Evolutionary conservation across 148 eudicot species (phyloP).

Genomic region (Arctostaphylos glauca): DNA sequence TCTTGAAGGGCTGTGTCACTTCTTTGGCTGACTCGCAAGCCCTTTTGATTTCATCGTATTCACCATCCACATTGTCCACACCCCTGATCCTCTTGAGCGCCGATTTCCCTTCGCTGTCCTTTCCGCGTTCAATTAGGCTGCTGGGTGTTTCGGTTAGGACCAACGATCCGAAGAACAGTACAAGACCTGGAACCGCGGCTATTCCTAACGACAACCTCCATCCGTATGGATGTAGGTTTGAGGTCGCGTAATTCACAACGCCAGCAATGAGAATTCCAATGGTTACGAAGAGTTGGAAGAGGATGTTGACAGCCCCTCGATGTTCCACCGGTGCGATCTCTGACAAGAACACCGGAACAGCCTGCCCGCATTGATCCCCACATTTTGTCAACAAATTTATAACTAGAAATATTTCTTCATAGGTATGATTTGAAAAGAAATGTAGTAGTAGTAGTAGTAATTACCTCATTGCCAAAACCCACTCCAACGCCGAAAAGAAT

Average conservation of each 20-base stretch:
- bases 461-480: constrained; percentile 78
- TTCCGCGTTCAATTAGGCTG: constrained; percentile 39
- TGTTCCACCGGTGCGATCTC: constrained; percentile 61
- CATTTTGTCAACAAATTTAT: too few species aligned
- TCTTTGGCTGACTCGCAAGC: constrained; percentile 37
- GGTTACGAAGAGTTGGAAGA: constrained; percentile 66
- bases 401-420: background rate
- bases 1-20: constrained; percentile 43
- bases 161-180: constrained; percentile 44
- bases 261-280: constrained; percentile 60
- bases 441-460: too few species aligned
- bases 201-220: constrained; percentile 63
- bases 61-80: constrained; percentile 35
- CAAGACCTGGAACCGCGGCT: constrained; percentile 41
- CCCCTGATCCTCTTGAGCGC: constrained; percentile 48
- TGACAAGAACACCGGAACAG: constrained; percentile 29
- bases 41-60: constrained; percentile 29
- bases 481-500: constrained; percentile 72
- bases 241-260: constrained; percentile 52
- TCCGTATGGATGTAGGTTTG: constrained; percentile 45
- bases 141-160: constrained; percentile 54
- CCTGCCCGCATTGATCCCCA: background rate
- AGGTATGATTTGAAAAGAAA: too few species aligned
- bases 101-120: constrained; percentile 17
- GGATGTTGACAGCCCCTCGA: constrained; percentile 68